These are phyloP conservation scores for Sicyos baderoa DNA, from an alignment of 306 rosid species.

Conservation along the genomic window DNA sequence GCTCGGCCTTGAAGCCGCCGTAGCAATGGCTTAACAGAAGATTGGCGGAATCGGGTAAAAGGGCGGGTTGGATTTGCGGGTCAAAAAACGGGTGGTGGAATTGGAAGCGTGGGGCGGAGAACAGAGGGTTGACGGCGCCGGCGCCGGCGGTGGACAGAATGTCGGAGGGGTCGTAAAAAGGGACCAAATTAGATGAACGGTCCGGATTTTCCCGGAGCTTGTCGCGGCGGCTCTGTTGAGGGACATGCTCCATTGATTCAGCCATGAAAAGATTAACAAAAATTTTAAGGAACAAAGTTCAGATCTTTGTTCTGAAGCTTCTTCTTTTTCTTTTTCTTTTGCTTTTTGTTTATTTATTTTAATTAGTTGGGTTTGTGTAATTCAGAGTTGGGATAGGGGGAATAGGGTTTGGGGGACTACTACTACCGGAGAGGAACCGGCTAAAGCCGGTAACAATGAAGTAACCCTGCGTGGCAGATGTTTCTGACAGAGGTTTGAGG, in stretches of 20 bases:
- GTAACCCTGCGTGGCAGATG: constrained; percentile 21
- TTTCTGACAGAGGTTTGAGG: constrained; percentile 38
- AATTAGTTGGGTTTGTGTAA: not conserved
- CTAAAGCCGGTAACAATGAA: constrained; percentile 53
- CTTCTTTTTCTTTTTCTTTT: not conserved
- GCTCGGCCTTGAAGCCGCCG: constrained; percentile 53
- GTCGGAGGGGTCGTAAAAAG: constrained; percentile 27
- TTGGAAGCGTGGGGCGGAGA: constrained; percentile 22
- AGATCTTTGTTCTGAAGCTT: constrained; percentile 1
- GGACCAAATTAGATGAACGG: not conserved
- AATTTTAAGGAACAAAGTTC: not conserved
- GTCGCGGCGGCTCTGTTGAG: constrained; percentile 77
- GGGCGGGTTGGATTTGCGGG: constrained; percentile 28
- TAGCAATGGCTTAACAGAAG: constrained; percentile 35
- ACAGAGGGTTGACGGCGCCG: not conserved
- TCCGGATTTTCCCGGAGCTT: constrained; percentile 39
- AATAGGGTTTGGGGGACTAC: constrained; percentile 48
- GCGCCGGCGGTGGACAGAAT: constrained; percentile 3
- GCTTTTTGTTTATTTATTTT: not conserved
- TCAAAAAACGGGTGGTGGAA: constrained; percentile 36
- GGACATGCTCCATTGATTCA: constrained; percentile 56
- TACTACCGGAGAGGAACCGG: constrained; percentile 47
- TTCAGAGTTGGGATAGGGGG: not conserved
- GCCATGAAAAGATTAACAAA: constrained; percentile 31
- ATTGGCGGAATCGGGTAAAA: constrained; percentile 28